A percentile compares a stretch with the other conserved stretches of the same genome.
phyloP scores from a whole-genome alignment of 1,284 basidiomycete genomes.

The Microbotryum violaceum region DNA sequence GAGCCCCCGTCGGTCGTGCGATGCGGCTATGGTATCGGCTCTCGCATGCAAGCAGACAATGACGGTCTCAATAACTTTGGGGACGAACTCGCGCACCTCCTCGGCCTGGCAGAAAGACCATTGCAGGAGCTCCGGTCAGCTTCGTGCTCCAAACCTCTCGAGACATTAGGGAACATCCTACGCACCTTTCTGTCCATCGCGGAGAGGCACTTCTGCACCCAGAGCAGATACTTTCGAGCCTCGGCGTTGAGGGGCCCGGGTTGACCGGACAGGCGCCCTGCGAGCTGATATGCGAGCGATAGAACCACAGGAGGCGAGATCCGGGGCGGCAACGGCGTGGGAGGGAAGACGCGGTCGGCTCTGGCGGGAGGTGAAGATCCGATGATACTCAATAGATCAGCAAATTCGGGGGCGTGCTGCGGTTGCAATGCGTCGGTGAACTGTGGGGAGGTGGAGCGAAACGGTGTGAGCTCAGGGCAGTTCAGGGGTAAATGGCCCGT shows the following conservation, averaged over 20 bases:
- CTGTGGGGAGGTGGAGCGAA: not conserved
- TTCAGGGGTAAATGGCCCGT: not conserved
- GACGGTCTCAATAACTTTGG: too few relatives aligned
- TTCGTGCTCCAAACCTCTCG: too few relatives aligned
- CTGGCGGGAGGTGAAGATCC: constrained; percentile 6
- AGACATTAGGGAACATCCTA: not conserved
- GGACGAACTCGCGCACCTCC: too few relatives aligned
- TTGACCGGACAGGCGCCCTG: constrained; percentile 4
- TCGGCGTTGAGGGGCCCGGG: constrained; percentile 3
- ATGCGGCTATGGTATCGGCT: too few relatives aligned
- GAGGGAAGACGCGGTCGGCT: constrained; percentile 25
- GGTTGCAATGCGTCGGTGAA: constrained; percentile 24
- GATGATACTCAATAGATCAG: constrained; percentile 15
- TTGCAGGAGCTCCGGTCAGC: too few relatives aligned
- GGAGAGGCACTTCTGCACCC: constrained; percentile 13
- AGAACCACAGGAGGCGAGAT: constrained; percentile 18
- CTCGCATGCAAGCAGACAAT: too few relatives aligned
- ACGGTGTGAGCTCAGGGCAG: not conserved
- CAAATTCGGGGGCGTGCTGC: constrained; percentile 17
- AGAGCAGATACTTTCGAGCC: constrained; percentile 8
- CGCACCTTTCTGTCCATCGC: constrained; percentile 23
- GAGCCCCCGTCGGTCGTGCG: too few relatives aligned
- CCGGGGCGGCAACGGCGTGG: not conserved
- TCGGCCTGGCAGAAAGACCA: too few relatives aligned
- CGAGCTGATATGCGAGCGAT: constrained; percentile 18